Conservation (phyloP, 257 asterid genomes). For the Fraxinus pennsylvanica region DNA sequence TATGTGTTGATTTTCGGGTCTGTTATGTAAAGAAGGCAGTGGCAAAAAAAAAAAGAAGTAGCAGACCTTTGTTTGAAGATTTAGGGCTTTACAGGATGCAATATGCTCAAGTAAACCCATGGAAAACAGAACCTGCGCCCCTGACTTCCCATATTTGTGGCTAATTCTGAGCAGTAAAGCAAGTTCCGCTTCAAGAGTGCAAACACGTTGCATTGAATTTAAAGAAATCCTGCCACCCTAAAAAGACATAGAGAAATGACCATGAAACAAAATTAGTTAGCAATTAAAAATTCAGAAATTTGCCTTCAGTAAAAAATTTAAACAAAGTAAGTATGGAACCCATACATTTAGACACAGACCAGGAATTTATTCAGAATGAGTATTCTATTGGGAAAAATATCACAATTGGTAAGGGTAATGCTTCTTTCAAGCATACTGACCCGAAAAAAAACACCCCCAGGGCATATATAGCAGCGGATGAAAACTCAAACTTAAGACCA, state of each 20-base stretch:
- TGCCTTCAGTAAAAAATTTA: not conserved
- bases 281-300: not conserved
- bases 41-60: not conserved
- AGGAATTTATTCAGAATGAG: not conserved
- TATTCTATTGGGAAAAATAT: not conserved
- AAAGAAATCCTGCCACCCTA: slow-evolving; percentile 80
- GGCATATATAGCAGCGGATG: not conserved
- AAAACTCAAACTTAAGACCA: not conserved
- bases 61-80: slow-evolving; percentile 69
- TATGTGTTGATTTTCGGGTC: slow-evolving; percentile 19
- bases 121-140: slow-evolving; percentile 85
- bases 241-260: slow-evolving; percentile 18
- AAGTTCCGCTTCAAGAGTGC: slow-evolving; percentile 88
- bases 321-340: not conserved
- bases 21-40: slow-evolving; percentile 5
- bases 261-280: not conserved
- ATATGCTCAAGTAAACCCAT: slow-evolving; percentile 86
- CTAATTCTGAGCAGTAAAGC: slow-evolving; percentile 79
- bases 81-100: slow-evolving; percentile 71
- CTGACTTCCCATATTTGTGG: slow-evolving; percentile 86
- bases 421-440: not conserved
- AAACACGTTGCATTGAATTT: slow-evolving; percentile 85
- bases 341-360: not conserved
- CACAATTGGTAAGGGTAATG: not conserved
- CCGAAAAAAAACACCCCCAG: not conserved